Evolutionary conservation across 179 eudicot species (phyloP), one percentile per base, ranked within the genome.

Genomic region (Camellia oleifera): DNA sequence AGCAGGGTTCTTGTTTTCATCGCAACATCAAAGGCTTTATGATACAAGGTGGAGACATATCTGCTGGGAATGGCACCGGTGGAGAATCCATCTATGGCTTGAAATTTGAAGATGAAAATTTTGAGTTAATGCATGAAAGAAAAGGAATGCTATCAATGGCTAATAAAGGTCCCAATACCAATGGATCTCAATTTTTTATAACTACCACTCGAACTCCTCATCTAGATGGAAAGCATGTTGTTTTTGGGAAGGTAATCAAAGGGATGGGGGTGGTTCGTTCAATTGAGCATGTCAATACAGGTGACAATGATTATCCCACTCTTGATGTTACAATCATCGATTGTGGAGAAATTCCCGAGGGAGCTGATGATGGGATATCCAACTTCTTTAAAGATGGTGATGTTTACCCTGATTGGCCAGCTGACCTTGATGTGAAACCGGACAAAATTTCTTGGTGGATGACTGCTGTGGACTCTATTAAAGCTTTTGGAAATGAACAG

Each of bases 301-400:
- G 81, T 9, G 79, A 17, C 12, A 85, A 86, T 72, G 84, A 85
- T 81, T 58, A 18, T 52, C 93, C 96, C 1, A 46, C 77, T 68
- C 76, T 80, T 81, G 93, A 90, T 81, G 88, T 93, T 44, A 73
- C 88, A 69, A 82, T 93, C n/a, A 83, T 64, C 53, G 91, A 93
- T 81, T 93, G 96, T 85, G 97, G 96, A 72, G 93, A 92, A 85
- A 87, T 93, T 73, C 90, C 89, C 0, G 94, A 89, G 72, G 97
- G 97, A 53, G 91, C 46, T 72, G 97, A 90, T 88, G 90, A 92
- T 87, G 97, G 97, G 63, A 26, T 90, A 2, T 61, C 84, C 32
- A 85, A 93, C 88, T 93, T 90, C 80, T 93, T 93, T 75, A 90
- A 89, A 82, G 97, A 93, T 84, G 97, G 97, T 52, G 97, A 93